A percentile compares a stretch with the other conserved stretches of the same genome.
These are phyloP conservation scores for Begonia peltatifolia DNA, from an alignment of 306 rosid species.

Conservation along the genomic window DNA sequence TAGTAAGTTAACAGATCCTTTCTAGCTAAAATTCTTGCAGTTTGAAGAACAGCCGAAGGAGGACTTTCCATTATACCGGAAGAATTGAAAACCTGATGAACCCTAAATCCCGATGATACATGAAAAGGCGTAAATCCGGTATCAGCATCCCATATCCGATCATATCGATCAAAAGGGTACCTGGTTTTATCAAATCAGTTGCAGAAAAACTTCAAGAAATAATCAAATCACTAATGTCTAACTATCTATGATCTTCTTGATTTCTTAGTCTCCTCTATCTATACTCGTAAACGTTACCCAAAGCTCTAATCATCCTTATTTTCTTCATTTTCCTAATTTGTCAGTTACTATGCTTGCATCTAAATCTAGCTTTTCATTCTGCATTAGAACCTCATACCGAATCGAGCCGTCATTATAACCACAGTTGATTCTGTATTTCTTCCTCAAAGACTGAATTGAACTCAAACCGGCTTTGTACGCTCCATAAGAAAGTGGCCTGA, in stretches of 20 bases:
- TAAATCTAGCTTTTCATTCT: too few species aligned
- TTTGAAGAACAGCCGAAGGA: slow-evolving; percentile 51
- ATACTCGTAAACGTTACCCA: too few species aligned
- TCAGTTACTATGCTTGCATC: too few species aligned
- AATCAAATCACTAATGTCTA: too few species aligned
- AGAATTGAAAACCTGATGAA: slow-evolving; percentile 28
- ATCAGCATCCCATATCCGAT: slow-evolving; percentile 76
- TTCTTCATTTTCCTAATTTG: too few species aligned
- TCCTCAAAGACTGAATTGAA: slow-evolving; percentile 42
- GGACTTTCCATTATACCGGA: slow-evolving; percentile 37
- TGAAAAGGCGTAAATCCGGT: slow-evolving; percentile 53
- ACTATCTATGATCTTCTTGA: too few species aligned
- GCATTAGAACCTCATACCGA: slow-evolving; percentile 27
- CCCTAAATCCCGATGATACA: slow-evolving; percentile 41
- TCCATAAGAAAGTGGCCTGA: slow-evolving; percentile 64
- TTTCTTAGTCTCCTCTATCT: too few species aligned
- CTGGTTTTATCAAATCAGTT: slow-evolving; percentile 21
- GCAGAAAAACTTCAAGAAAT: neutral
- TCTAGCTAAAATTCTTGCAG: slow-evolving; percentile 58
- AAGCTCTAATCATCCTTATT: too few species aligned
- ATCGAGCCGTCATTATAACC: slow-evolving; percentile 49
- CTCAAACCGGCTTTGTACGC: slow-evolving; percentile 52
- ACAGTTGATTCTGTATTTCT: slow-evolving; percentile 60
- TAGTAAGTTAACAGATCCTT: slow-evolving; percentile 43
- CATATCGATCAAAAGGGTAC: slow-evolving; percentile 68